Evolutionary conservation across 2,329 filamentous ascomycete species (phyloP), one percentile per base, ranked within the genome.

Genomic region (Xylogone sp.): DNA sequence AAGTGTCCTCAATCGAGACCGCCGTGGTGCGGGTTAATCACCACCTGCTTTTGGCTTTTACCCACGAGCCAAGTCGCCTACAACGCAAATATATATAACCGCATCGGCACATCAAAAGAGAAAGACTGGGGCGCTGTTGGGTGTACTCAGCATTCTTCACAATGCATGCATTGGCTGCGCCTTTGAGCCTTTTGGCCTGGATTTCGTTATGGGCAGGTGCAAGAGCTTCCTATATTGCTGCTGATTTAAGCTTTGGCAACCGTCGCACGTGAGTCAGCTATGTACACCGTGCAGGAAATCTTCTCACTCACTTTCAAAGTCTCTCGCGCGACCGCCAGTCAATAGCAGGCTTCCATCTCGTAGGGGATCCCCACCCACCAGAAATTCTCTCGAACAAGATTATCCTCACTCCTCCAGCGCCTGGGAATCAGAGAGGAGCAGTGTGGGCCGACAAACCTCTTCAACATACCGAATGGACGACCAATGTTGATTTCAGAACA

Each of bases 371-470:
- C 22, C 67, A 72, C 56, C 60, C 69, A 31, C 82, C 83, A 59
- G 80, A 87, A 63, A 69, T 87, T 54, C 82, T 97, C 53, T 96
- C 91, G 59, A 93, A 97, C 76, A 90, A 92, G 68, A 67, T 97
- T 53, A 88, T 99, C 67, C 81, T 99, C 52, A 99, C 94, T 1
- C 93, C 94, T 10, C 86, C 91, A 13, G 85, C 84, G 46, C 90
- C 91, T 5, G 94, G 94, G 50, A 91, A 91, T 71, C 85, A 88
- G 64, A 84, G 91, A 67, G 89, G 90, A 54, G 86, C 88, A 46
- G 68, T 94, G 60, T 99, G 94, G 93, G 77, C 86, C 27, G 83
- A 91, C 56, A 75, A 72, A 53, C 65, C 78, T 29, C 75, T 88
- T 46, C 70, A 82, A 60, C 75, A 85, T 54, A 71, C 77, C n/a